A percentile compares a stretch with the other conserved stretches of the same genome.
phyloP scores from a whole-genome alignment of 176 grass and related monocot species.

The sorghum (Sorghum bicolor) region DNA sequence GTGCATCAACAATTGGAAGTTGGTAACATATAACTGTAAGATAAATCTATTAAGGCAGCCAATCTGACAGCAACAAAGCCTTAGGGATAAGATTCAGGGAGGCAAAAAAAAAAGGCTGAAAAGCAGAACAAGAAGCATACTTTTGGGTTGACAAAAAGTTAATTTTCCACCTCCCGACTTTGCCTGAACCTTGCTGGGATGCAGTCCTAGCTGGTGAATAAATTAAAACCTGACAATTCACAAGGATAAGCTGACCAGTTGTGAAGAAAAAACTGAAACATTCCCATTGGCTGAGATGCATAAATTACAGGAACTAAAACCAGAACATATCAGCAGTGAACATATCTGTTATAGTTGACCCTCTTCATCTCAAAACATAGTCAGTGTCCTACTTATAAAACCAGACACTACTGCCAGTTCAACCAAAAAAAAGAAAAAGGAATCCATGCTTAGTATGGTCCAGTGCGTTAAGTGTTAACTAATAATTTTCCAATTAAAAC shows the following conservation, averaged over 20 bases:
- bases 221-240: slow-evolving; percentile 71
- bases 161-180: slow-evolving; percentile 93
- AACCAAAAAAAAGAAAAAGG: not conserved
- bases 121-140: slow-evolving; percentile 51
- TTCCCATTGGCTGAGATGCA: not conserved
- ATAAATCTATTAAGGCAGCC: not conserved
- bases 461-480: not conserved
- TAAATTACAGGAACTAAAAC: not conserved
- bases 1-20: not conserved
- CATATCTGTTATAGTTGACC: not conserved
- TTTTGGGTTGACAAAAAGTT: slow-evolving; percentile 97
- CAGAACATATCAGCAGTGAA: not conserved
- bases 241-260: slow-evolving; percentile 14
- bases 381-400: not conserved
- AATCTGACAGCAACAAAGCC: not conserved
- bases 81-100: not conserved
- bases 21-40: not conserved
- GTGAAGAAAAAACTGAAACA: not conserved
- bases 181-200: slow-evolving; percentile 95
- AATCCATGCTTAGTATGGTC: not conserved
- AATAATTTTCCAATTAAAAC: not conserved
- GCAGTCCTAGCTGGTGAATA: slow-evolving; percentile 96
- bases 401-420: not conserved
- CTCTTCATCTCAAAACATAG: not conserved
- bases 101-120: not conserved